Evolutionary conservation across 805 yeast species (phyloP).

Genomic region (Candida ortonii): DNA sequence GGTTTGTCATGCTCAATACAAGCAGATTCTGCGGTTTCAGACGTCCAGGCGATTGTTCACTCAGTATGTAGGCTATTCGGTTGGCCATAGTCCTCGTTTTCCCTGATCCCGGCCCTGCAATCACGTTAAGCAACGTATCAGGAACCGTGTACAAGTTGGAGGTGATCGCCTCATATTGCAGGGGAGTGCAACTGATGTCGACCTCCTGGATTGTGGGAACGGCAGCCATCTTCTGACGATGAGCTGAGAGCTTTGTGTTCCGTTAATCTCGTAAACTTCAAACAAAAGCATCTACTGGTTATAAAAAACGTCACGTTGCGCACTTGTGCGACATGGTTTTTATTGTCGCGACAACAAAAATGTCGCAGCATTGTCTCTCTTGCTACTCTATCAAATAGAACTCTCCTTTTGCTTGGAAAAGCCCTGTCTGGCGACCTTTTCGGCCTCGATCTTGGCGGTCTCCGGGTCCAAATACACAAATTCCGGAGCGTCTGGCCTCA

Average conservation of each 20-base stretch:
- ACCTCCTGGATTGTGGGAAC: constrained; percentile 9
- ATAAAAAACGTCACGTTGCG: no score
- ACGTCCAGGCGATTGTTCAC: constrained; percentile 25
- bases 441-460: constrained; percentile 74
- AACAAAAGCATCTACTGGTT: background rate
- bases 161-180: constrained; percentile 37
- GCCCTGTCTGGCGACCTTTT: constrained; percentile 78
- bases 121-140: constrained; percentile 44
- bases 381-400: constrained; percentile 3
- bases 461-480: constrained; percentile 78
- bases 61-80: constrained; percentile 48
- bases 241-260: background rate
- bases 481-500: constrained; percentile 27
- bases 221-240: no score
- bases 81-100: constrained; percentile 60
- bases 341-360: no score
- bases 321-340: no score
- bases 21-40: constrained; percentile 53
- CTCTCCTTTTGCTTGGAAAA: no score
- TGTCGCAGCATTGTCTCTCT: no score
- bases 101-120: constrained; percentile 77
- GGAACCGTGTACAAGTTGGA: constrained; percentile 35
- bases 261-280: no score
- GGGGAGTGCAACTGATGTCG: constrained; percentile 11
- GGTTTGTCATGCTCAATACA: constrained; percentile 65